Percentiles rank a stretch among this genome's conserved stretches.
Evolutionary conservation across 176 grass and related monocot genomes (phyloP).

Genomic region (Tuctoria greenei): DNA sequence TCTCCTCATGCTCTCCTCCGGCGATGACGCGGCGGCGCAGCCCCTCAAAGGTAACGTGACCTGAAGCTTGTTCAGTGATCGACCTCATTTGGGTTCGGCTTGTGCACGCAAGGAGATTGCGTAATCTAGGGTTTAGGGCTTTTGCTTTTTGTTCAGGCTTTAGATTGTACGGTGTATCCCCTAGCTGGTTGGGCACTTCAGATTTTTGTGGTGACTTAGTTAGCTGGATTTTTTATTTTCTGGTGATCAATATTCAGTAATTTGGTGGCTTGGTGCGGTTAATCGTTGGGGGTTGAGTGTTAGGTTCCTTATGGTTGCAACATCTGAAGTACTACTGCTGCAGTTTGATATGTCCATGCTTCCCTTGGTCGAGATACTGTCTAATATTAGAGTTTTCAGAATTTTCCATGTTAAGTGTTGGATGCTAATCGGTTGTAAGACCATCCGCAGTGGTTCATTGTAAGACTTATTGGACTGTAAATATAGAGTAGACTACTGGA

Average conservation of each 20-base stretch:
- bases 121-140: constrained; percentile 41
- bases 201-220: not conserved
- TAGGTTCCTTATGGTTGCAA: not conserved
- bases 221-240: not conserved
- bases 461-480: too few species aligned
- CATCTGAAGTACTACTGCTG: not conserved
- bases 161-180: not conserved
- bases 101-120: not conserved
- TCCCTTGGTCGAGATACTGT: not conserved
- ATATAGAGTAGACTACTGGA: too few species aligned
- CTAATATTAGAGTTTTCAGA: not conserved
- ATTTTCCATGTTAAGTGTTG: not conserved
- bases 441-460: too few species aligned
- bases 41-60: constrained; percentile 24
- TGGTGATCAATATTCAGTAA: not conserved
- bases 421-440: not conserved
- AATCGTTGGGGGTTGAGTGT: not conserved
- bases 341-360: not conserved
- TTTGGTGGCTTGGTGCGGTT: not conserved
- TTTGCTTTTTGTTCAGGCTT: not conserved
- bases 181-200: not conserved
- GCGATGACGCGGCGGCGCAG: constrained; percentile 33
- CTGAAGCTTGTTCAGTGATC: not conserved
- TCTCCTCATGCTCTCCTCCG: constrained; percentile 47
- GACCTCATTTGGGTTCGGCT: not conserved